A percentile compares a stretch with the other conserved stretches of the same genome.
Conservation (phyloP, 257 asterid species). For the Galeopsis tetrahit region DNA sequence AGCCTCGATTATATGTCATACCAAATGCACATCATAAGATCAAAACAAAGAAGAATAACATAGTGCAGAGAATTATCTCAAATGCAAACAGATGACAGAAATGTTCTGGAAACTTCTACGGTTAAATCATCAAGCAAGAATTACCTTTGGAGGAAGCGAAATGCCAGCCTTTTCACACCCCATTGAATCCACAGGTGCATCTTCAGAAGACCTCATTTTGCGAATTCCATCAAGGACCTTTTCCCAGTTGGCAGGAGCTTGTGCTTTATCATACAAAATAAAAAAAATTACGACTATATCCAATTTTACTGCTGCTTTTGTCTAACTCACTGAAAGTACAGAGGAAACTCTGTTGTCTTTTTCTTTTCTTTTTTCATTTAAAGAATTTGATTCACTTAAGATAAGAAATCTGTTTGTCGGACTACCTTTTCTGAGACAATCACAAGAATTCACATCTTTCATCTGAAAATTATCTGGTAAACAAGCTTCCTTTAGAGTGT, state of each 20-base stretch:
- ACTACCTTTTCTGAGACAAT: neutral
- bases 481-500: neutral
- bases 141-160: conserved; percentile 91
- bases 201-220: conserved; percentile 85
- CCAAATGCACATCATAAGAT: neutral
- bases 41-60: conserved; percentile 1
- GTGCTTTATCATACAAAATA: conserved; percentile 42
- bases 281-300: conserved; percentile 18
- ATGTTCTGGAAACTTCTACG: neutral
- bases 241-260: conserved; percentile 77
- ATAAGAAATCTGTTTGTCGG: neutral
- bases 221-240: conserved; percentile 80
- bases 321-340: neutral
- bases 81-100: conserved; percentile 4
- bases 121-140: conserved; percentile 16
- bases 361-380: neutral
- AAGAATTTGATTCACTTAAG: neutral
- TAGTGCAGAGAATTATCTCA: neutral
- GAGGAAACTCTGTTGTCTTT: neutral
- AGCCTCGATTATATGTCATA: neutral
- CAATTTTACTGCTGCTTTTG: neutral
- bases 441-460: conserved; percentile 5
- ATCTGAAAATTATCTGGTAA: neutral
- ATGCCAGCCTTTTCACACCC: conserved; percentile 97
- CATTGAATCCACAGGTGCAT: conserved; percentile 98